These are phyloP conservation scores for Hydnum rufescens DNA, from an alignment of 768 basidiomycete genomes.

Conservation along the genomic window DNA sequence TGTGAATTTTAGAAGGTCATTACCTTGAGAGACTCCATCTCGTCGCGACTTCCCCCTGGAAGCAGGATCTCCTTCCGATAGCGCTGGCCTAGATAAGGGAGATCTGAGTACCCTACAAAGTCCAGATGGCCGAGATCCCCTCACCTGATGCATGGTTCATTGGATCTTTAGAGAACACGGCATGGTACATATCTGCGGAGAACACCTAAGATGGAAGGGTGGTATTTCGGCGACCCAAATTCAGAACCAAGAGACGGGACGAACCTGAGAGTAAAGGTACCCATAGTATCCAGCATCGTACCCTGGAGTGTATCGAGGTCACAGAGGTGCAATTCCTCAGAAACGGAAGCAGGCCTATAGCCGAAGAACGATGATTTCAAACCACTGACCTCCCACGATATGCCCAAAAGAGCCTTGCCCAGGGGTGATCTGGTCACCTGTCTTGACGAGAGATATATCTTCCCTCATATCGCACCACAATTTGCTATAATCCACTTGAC, in stretches of 20 bases:
- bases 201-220: slow-evolving; percentile 33
- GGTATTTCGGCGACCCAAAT: neutral
- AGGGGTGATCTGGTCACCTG: slow-evolving; percentile 31
- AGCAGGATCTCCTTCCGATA: slow-evolving; percentile 62
- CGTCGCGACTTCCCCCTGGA: slow-evolving; percentile 62
- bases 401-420: slow-evolving; percentile 66
- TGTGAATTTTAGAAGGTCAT: neutral
- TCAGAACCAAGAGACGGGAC: neutral
- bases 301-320: neutral
- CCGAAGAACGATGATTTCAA: neutral
- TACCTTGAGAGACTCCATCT: slow-evolving; percentile 59
- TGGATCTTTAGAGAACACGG: slow-evolving; percentile 67
- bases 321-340: neutral
- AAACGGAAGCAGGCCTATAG: too few relatives aligned
- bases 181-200: slow-evolving; percentile 39
- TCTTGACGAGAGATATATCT: slow-evolving; percentile 45
- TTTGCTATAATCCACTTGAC: slow-evolving; percentile 48
- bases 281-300: slow-evolving; percentile 16
- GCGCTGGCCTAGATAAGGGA: slow-evolving; percentile 22
- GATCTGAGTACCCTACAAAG: neutral
- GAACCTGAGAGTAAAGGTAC: slow-evolving; percentile 29
- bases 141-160: slow-evolving; percentile 38
- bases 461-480: slow-evolving; percentile 63
- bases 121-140: neutral
- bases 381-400: slow-evolving; percentile 45